Evolutionary conservation across 306 rosid species (phyloP).

Genomic region (Sesbania bispinosa): DNA sequence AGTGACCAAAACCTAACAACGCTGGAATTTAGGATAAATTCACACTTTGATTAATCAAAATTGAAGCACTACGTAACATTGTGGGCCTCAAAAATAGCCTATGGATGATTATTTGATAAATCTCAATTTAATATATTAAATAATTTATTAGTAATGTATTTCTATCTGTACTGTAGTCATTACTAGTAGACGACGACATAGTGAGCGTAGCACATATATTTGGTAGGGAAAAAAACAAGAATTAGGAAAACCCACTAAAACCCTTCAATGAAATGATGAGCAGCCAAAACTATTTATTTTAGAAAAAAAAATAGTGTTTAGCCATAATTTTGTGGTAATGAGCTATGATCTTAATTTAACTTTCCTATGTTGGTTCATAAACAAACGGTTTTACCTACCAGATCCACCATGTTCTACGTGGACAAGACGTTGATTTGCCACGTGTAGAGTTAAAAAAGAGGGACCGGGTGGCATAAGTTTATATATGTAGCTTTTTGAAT

Average conservation of each 20-base stretch:
- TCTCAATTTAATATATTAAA: not conserved
- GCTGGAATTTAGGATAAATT: constrained; percentile 26
- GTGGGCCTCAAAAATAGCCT: constrained; percentile 39
- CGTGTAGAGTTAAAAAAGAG: constrained; percentile 32
- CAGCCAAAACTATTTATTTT: constrained; percentile 3
- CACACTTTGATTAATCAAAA: constrained; percentile 17
- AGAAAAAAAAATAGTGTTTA: no score
- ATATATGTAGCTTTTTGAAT: constrained; percentile 42
- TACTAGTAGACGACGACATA: not conserved
- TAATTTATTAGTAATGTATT: not conserved
- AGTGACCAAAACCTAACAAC: constrained; percentile 56
- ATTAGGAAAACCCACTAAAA: not conserved
- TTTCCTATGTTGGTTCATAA: constrained; percentile 25
- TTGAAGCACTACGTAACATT: constrained; percentile 19
- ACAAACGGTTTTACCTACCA: constrained; percentile 59
- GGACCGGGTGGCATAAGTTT: no score
- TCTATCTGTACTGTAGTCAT: not conserved
- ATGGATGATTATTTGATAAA: not conserved
- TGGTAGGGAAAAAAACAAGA: not conserved
- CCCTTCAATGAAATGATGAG: not conserved
- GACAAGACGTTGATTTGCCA: constrained; percentile 30
- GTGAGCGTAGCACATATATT: not conserved
- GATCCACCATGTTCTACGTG: constrained; percentile 41
- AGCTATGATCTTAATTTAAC: constrained; percentile 15
- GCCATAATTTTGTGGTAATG: not conserved